These are phyloP conservation scores for Myxozyma vanderwaltii DNA, from an alignment of 805 yeast species.

Conservation along the genomic window DNA sequence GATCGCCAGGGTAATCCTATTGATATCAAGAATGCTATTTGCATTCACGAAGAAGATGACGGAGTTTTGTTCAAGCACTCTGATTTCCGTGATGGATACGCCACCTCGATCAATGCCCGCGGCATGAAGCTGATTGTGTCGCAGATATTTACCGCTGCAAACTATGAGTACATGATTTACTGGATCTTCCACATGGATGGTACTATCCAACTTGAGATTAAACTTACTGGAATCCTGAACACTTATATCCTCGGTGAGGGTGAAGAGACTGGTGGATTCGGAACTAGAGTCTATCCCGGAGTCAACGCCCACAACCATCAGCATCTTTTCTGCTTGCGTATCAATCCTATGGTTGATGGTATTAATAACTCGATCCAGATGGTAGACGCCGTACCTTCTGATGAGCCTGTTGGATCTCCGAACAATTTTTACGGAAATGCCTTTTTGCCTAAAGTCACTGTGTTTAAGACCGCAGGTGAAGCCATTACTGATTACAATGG, in stretches of 20 bases:
- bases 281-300: constrained; percentile 75
- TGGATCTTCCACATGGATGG: constrained; percentile 86
- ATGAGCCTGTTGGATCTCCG: constrained; percentile 61
- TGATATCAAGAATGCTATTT: constrained; percentile 73
- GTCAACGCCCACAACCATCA: constrained; percentile 87
- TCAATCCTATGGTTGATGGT: constrained; percentile 82
- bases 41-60: constrained; percentile 86
- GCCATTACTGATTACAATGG: constrained; percentile 65
- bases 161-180: constrained; percentile 82
- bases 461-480: constrained; percentile 61
- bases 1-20: constrained; percentile 68
- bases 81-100: constrained; percentile 78
- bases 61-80: constrained; percentile 80
- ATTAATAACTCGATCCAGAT: constrained; percentile 72
- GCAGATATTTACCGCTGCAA: constrained; percentile 84
- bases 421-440: constrained; percentile 79
- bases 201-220: constrained; percentile 74
- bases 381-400: constrained; percentile 63
- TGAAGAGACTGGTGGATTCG: constrained; percentile 75
- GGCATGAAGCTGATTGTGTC: constrained; percentile 73
- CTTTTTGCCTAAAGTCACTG: constrained; percentile 63
- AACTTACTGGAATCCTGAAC: constrained; percentile 81
- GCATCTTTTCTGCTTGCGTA: constrained; percentile 74
- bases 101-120: constrained; percentile 73
- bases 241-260: constrained; percentile 65